Evolutionary conservation across 2,329 filamentous ascomycete species (phyloP).

Genomic region (Cercospora janseana): DNA sequence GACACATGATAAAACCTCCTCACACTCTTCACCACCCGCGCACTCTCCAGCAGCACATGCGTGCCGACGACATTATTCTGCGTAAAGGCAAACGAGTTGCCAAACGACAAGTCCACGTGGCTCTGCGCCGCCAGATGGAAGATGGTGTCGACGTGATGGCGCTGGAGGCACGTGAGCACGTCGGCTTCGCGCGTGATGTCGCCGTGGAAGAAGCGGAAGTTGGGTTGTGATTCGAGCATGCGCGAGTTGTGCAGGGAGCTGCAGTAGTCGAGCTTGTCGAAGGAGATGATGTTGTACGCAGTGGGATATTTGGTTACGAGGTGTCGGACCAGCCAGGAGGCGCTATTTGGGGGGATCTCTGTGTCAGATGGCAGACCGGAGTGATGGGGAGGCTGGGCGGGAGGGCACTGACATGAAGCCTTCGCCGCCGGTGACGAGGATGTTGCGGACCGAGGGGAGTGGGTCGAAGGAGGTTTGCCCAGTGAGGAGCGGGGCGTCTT

Average conservation of each 20-base stretch:
- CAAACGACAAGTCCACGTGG: constrained; percentile 79
- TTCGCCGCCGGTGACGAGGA: constrained; percentile 79
- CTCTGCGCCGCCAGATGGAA: constrained; percentile 85
- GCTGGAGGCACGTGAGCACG: constrained; percentile 68
- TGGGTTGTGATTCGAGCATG: constrained; percentile 62
- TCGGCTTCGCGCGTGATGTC: constrained; percentile 71
- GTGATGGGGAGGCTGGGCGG: constrained; percentile 5
- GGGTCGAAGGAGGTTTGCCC: constrained; percentile 71
- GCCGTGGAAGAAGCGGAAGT: constrained; percentile 77
- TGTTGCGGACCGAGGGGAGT: constrained; percentile 68
- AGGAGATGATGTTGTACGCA: constrained; percentile 75
- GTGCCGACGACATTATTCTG: constrained; percentile 80
- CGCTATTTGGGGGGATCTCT: constrained; percentile 50
- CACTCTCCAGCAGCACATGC: constrained; percentile 76
- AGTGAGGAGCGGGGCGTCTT: constrained; percentile 65
- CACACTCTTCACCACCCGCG: constrained; percentile 64
- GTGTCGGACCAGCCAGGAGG: constrained; percentile 79
- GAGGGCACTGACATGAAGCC: constrained; percentile 67
- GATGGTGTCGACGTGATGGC: constrained; percentile 72
- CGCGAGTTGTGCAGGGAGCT: constrained; percentile 76
- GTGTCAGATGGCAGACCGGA: constrained; percentile 13
- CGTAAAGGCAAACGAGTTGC: constrained; percentile 78
- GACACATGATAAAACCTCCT: constrained; percentile 77
- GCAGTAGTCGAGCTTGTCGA: constrained; percentile 83
- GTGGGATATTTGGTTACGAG: constrained; percentile 70